phyloP scores from a whole-genome alignment of 2,329 filamentous ascomycete genomes.

The Alternaria tenuissima region DNA sequence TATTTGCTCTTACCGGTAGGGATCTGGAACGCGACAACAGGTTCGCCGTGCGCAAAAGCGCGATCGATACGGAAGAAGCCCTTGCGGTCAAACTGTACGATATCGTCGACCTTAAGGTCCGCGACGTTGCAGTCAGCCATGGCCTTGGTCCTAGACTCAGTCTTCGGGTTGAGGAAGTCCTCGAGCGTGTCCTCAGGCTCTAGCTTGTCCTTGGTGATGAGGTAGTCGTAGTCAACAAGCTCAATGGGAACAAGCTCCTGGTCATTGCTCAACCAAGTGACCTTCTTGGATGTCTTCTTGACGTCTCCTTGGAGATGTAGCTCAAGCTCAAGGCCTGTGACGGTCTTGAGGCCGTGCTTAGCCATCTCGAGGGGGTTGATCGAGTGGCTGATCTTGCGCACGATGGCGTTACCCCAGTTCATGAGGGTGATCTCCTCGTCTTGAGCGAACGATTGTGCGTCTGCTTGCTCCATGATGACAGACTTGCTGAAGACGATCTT shows the following conservation, averaged over 20 bases:
- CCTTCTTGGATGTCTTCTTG: slow-evolving; percentile 95
- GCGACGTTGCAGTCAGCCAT: slow-evolving; percentile 83
- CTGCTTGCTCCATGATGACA: slow-evolving; percentile 84
- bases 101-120: slow-evolving; percentile 82
- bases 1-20: slow-evolving; percentile 68
- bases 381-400: slow-evolving; percentile 69
- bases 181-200: slow-evolving; percentile 85
- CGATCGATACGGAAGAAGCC: slow-evolving; percentile 89
- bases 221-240: slow-evolving; percentile 92
- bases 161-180: slow-evolving; percentile 80
- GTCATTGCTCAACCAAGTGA: slow-evolving; percentile 86
- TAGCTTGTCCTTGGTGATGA: slow-evolving; percentile 94
- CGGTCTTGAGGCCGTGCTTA: slow-evolving; percentile 58
- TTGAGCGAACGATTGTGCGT: slow-evolving; percentile 80
- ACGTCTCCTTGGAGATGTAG: slow-evolving; percentile 93
- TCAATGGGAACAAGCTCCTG: slow-evolving; percentile 83
- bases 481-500: slow-evolving; percentile 80
- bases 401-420: slow-evolving; percentile 93
- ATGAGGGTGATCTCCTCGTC: slow-evolving; percentile 95
- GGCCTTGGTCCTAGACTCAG: slow-evolving; percentile 76
- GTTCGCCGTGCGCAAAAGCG: slow-evolving; percentile 65
- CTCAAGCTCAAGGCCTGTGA: slow-evolving; percentile 78
- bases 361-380: slow-evolving; percentile 55
- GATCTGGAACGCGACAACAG: slow-evolving; percentile 73
- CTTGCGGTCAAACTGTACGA: slow-evolving; percentile 94